Evolutionary conservation across 257 asterid genomes (phyloP).

Genomic region (Gentiana straminea): DNA sequence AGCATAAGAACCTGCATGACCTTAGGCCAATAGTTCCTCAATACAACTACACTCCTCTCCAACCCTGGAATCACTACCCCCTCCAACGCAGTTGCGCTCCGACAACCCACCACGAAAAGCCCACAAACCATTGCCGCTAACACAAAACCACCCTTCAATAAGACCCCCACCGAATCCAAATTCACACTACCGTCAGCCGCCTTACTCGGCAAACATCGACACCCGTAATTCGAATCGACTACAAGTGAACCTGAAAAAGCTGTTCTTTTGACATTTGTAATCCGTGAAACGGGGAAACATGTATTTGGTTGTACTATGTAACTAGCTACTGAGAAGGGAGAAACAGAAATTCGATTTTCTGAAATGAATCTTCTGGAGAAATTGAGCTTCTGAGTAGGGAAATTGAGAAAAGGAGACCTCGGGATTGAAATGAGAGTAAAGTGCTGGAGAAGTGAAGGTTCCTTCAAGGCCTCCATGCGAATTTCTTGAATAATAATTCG

Average conservation of each 20-base stretch:
- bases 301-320: slow-evolving; percentile 17
- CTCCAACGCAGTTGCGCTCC: slow-evolving; percentile 59
- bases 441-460: slow-evolving; percentile 24
- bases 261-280: background rate
- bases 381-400: slow-evolving; percentile 17
- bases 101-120: slow-evolving; percentile 37
- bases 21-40: slow-evolving; percentile 80
- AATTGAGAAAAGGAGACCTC: slow-evolving; percentile 18
- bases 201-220: background rate
- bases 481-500: no score
- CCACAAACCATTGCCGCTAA: slow-evolving; percentile 51
- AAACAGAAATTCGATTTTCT: slow-evolving; percentile 1
- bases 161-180: slow-evolving; percentile 18
- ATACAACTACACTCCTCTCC: slow-evolving; percentile 48
- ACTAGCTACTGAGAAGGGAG: slow-evolving; percentile 4
- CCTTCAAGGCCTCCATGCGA: slow-evolving; percentile 54
- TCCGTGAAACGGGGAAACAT: slow-evolving; percentile 11
- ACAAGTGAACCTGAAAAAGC: background rate
- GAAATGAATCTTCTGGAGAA: slow-evolving; percentile 20
- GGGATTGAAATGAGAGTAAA: slow-evolving; percentile 14
- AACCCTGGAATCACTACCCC: slow-evolving; percentile 39
- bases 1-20: slow-evolving; percentile 59
- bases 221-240: background rate
- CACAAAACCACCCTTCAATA: slow-evolving; percentile 30
- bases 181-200: slow-evolving; percentile 8